These are phyloP conservation scores for Dipteronia dyeriana DNA, from an alignment of 345 rosid genomes.

Conservation along the genomic window DNA sequence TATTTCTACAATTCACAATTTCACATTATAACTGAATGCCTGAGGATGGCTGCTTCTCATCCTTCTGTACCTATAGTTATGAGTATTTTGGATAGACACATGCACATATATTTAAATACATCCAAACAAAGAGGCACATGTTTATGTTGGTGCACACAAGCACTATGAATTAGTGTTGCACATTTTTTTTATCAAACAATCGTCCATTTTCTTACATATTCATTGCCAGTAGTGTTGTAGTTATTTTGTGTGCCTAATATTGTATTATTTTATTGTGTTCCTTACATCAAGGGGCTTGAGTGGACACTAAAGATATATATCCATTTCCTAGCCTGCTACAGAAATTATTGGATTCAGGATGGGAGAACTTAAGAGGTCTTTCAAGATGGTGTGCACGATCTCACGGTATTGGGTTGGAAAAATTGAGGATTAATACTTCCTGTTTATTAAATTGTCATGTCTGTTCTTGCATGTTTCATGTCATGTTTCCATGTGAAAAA, in stretches of 20 bases:
- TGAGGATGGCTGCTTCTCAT: not conserved
- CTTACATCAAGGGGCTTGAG: slow-evolving; percentile 26
- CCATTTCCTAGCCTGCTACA: slow-evolving; percentile 82
- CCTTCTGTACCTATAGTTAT: not conserved
- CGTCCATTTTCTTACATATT: not conserved
- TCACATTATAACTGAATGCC: not conserved
- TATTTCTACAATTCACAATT: not conserved
- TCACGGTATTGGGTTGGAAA: slow-evolving; percentile 71
- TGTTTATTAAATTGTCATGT: not conserved
- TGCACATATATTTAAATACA: not conserved
- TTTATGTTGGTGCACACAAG: not conserved
- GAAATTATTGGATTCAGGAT: slow-evolving; percentile 90
- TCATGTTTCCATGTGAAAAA: slow-evolving; percentile 1
- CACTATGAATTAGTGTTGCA: not conserved
- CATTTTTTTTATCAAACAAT: not conserved
- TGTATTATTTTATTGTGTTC: slow-evolving; percentile 17
- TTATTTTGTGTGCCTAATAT: slow-evolving; percentile 23
- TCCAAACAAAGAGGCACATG: not conserved
- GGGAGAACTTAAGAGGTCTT: slow-evolving; percentile 91
- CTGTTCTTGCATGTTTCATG: not conserved
- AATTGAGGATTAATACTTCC: slow-evolving; percentile 12
- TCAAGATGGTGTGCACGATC: slow-evolving; percentile 91
- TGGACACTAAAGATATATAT: slow-evolving; percentile 40
- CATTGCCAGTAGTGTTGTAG: slow-evolving; percentile 5
- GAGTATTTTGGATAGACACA: not conserved